Conservation (phyloP, 108 stramenopile species). For the Conticribra guillardii region DNA sequence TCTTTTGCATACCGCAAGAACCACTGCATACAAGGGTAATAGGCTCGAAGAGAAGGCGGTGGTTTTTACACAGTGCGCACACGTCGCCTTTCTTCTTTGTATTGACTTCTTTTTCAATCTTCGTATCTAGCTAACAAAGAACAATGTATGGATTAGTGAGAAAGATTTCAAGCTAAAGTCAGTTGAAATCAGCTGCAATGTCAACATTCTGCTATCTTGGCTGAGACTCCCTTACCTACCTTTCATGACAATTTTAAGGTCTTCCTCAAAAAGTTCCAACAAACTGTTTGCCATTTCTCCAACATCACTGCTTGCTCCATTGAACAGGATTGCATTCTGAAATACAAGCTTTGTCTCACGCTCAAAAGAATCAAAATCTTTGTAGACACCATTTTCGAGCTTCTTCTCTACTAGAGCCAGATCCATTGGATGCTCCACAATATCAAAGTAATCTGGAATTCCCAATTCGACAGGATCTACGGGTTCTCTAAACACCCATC, state of each 20-base stretch:
- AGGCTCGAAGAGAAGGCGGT: slow-evolving; percentile 80
- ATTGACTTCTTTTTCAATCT: slow-evolving; percentile 38
- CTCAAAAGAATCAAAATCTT: slow-evolving; percentile 67
- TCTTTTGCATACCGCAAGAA: slow-evolving; percentile 75
- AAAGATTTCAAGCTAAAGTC: no score
- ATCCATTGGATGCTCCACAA: slow-evolving; percentile 89
- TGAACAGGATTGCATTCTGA: slow-evolving; percentile 89
- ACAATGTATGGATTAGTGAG: neutral
- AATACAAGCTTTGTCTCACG: slow-evolving; percentile 78
- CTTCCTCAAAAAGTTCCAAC: slow-evolving; percentile 63
- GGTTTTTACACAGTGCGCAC: slow-evolving; percentile 86
- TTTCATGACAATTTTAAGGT: slow-evolving; percentile 61
- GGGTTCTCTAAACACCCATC: slow-evolving; percentile 91
- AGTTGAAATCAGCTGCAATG: no score
- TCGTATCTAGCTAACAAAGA: neutral
- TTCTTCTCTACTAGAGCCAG: slow-evolving; percentile 77
- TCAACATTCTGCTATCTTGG: no score
- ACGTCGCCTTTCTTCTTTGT: slow-evolving; percentile 62
- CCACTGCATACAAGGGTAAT: slow-evolving; percentile 90
- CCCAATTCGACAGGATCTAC: slow-evolving; percentile 94
- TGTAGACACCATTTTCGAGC: slow-evolving; percentile 78
- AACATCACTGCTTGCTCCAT: slow-evolving; percentile 85
- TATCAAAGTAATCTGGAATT: slow-evolving; percentile 96
- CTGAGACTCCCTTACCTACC: slow-evolving; percentile 5
- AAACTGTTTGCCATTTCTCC: slow-evolving; percentile 77